phyloP scores from a whole-genome alignment of 1,284 basidiomycete species.

The Ganoderma meredithae region DNA sequence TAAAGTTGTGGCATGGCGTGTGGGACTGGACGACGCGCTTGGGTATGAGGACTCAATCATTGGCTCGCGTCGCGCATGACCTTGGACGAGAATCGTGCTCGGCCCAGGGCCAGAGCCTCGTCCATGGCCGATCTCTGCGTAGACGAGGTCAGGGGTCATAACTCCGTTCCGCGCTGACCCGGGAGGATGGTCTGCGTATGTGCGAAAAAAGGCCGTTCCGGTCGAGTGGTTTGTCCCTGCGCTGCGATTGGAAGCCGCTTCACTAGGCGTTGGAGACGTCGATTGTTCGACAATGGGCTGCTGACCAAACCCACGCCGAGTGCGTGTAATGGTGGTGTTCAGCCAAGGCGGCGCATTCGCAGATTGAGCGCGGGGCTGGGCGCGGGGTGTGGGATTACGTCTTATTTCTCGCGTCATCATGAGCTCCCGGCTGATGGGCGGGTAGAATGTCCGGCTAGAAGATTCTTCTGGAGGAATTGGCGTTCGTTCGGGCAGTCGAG shows the following conservation, averaged over 20 bases:
- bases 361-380: constrained; percentile 27
- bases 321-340: constrained; percentile 40
- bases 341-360: constrained; percentile 26
- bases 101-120: constrained; percentile 52
- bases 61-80: constrained; percentile 27
- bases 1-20: constrained; percentile 22
- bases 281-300: constrained; percentile 69
- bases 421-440: constrained; percentile 26
- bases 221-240: constrained; percentile 61
- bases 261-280: constrained; percentile 64
- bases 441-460: constrained; percentile 8
- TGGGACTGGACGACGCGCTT: constrained; percentile 26
- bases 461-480: constrained; percentile 20
- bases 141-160: constrained; percentile 76
- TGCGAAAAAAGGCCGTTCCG: constrained; percentile 66
- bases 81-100: constrained; percentile 34
- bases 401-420: constrained; percentile 35
- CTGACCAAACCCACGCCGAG: constrained; percentile 54
- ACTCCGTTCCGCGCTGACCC: constrained; percentile 58
- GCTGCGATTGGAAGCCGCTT: constrained; percentile 62
- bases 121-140: constrained; percentile 80
- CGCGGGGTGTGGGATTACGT: constrained; percentile 33
- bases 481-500: constrained; percentile 21
- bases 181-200: constrained; percentile 55
- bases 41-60: constrained; percentile 30